Evolutionary conservation across 2,329 filamentous ascomycete genomes (phyloP), one percentile per base, ranked within the genome.

Genomic region (Fusarium heterosporum): DNA sequence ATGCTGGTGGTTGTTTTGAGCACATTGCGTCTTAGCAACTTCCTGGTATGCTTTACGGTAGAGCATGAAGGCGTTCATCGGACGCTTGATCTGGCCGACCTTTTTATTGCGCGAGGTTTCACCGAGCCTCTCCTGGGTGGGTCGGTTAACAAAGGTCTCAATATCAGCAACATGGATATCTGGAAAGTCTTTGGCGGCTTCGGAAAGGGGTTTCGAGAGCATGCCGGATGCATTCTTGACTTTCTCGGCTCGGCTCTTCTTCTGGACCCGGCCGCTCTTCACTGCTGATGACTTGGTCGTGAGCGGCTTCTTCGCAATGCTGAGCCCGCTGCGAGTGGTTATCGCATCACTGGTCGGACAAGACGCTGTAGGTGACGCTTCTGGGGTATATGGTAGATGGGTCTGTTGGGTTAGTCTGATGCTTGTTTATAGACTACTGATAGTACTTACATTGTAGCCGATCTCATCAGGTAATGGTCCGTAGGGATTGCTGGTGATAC

Each of bases 51-150:
- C 93, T 69, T 96, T 97, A 40, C 96, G 90, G 78, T 99, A 99
- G 49, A 99, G 83, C 91, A 99, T 97, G 81, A 98, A 99, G 1
- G 93, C 95, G 78, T 99, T 99, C 90, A 97, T 97, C 4, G 96
- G 94, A 29, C 96, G 86, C 73, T 95, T 93, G 70, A 98, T 86
- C 76, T 94, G 93, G 26, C 92, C 92, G 34, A 88, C 82, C 72
- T 89, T 93, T 57, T 88, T 86, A 71, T 87, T 85, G 41, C 88
- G 70, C 26, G 72, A 85, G 11, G 90, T 88, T 76, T 97, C 93
- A 54, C 82, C 79, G 47, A 82, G 83, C 56, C 95, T 87, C 8
- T 84, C 84, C 56, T 92, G 89, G 3, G 82, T 79, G 11, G 91
- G 82, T 49, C 95, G 87, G 72, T 90, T 88, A 34, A 96, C 93